phyloP scores from a whole-genome alignment of 2,329 filamentous ascomycete genomes.

The Alternaria postmessia region DNA sequence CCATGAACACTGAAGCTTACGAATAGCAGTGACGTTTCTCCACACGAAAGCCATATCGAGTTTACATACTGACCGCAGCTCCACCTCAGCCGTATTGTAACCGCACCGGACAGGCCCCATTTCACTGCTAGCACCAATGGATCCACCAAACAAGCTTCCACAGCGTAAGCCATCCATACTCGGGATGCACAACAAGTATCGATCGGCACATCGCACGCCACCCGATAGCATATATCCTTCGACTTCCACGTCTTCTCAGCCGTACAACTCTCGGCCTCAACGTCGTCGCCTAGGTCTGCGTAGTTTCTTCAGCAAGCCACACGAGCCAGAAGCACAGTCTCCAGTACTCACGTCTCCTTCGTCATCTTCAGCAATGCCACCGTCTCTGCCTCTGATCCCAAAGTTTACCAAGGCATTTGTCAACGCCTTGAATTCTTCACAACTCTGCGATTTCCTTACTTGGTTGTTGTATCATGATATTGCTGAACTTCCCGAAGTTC shows the following conservation, averaged over 20 bases:
- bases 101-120: neutral
- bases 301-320: slow-evolving; percentile 2
- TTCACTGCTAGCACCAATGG: neutral
- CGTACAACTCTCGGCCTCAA: neutral
- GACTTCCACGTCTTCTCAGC: neutral
- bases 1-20: neutral
- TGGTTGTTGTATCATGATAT: slow-evolving; percentile 38
- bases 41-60: neutral
- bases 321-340: neutral
- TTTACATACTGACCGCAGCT: neutral
- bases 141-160: neutral
- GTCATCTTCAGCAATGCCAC: neutral
- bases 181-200: neutral
- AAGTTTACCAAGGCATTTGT: slow-evolving; percentile 25
- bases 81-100: neutral
- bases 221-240: neutral
- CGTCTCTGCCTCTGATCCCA: slow-evolving; percentile 3
- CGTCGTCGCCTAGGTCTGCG: slow-evolving; percentile 1
- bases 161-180: slow-evolving; percentile 6
- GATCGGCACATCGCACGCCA: neutral
- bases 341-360: slow-evolving; percentile 11
- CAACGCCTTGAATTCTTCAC: slow-evolving; percentile 18
- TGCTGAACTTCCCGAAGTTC: slow-evolving; percentile 28
- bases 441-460: slow-evolving; percentile 32
- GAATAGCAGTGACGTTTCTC: neutral